Evolutionary conservation across 2,329 filamentous ascomycete genomes (phyloP), one percentile per base, ranked within the genome.

Genomic region (Coleophoma cylindrospora): DNA sequence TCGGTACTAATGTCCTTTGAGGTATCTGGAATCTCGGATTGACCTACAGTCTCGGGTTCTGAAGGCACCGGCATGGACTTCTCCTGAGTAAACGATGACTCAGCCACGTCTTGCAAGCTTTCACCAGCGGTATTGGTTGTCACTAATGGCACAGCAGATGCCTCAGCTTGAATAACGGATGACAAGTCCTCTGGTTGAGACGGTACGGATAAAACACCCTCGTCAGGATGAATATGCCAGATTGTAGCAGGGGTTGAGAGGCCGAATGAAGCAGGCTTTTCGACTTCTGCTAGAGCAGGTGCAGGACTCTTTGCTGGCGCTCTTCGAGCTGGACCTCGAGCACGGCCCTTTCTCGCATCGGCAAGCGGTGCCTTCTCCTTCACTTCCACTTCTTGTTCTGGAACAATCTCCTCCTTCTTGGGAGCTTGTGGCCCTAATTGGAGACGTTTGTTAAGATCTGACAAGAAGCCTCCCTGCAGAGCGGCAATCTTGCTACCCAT

Each of bases 391-490:
- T 69, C 70, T 33, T 82, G 77, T 47, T 83, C 76, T 13, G 74
- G 71, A 10, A 71, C 66, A 38, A 77, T 72, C 56, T 91, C 86
- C 62, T 88, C 85, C 57, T 88, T 86, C 73, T 90, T 91, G 2
- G 84, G 80, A 10, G 77, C 81, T 59, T 89, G 84, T n/a, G 91
- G 92, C 1, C 94, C 94, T 34, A 95, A 72, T 64, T 90, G 86
- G 27, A 99, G 75, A 45, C 91, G 87, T 61, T 90, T 91, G 68
- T 97, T 96, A 40, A 99, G 74, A 63, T 97, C 92, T 41, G 84
- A 91, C 78, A 99, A 83, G 68, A 99, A 97, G 3, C 89, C 90
- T 36, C 89, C 89, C 69, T 95, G 91, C 33, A 99, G 74, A 21
- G 89, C 87, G 14, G 91, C 90, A 65, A 99, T 95, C 73, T 97